phyloP scores from a whole-genome alignment of 2,329 filamentous ascomycete genomes.

The Colletotrichum sp. region DNA sequence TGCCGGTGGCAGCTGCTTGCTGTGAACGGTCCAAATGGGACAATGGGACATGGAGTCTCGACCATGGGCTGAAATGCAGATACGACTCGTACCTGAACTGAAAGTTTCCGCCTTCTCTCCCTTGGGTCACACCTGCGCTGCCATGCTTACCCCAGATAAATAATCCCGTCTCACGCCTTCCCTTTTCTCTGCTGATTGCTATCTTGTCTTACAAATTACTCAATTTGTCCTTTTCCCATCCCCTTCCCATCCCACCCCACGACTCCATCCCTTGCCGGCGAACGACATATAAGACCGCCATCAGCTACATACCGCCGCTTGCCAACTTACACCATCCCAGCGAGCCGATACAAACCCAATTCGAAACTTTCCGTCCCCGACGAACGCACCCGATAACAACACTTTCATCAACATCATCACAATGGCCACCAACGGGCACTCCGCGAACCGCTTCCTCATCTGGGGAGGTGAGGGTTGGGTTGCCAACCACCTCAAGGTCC shows the following conservation, averaged over 20 bases:
- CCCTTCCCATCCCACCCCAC: not conserved
- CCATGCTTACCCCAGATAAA: slow-evolving; percentile 20
- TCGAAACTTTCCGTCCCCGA: not conserved
- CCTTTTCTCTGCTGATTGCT: not conserved
- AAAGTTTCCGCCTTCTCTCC: slow-evolving; percentile 13
- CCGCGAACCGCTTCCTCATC: slow-evolving; percentile 59
- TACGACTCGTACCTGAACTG: slow-evolving; percentile 19
- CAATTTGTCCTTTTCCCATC: not conserved
- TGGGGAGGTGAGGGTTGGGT: slow-evolving; percentile 71
- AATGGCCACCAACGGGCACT: slow-evolving; percentile 33
- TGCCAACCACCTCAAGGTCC: slow-evolving; percentile 62
- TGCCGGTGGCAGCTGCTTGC: not conserved
- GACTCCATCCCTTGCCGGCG: slow-evolving; percentile 9
- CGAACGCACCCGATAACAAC: slow-evolving; percentile 1
- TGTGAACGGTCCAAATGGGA: not conserved
- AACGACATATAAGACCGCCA: slow-evolving; percentile 3
- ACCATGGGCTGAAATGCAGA: not conserved
- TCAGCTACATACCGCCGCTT: not conserved
- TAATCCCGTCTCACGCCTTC: slow-evolving; percentile 6
- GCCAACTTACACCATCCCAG: not conserved
- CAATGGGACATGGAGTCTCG: not conserved
- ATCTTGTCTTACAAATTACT: slow-evolving; percentile 14
- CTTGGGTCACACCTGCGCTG: slow-evolving; percentile 9
- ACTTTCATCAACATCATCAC: not conserved
- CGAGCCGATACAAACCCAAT: not conserved